phyloP scores from a whole-genome alignment of 2,329 filamentous ascomycete species.

The Xylariaceae sp. region DNA sequence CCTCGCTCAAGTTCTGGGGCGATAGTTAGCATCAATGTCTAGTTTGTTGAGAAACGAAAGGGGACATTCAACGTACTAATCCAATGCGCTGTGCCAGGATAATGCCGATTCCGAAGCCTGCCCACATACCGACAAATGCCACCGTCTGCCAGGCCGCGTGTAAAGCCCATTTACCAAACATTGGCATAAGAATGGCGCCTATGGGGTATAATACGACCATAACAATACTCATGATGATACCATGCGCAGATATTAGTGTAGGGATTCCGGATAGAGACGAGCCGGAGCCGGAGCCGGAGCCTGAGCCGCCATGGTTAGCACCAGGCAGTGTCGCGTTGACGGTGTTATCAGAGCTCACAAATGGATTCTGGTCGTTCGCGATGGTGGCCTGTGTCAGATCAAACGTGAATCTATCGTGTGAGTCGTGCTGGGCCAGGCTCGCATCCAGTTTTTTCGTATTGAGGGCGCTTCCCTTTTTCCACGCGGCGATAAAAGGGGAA shows the following conservation, averaged over 20 bases:
- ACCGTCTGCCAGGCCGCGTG: slow-evolving; percentile 54
- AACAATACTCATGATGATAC: slow-evolving; percentile 56
- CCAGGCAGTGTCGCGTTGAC: slow-evolving; percentile 12
- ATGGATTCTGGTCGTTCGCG: slow-evolving; percentile 48
- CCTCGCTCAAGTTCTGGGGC: slow-evolving; percentile 46
- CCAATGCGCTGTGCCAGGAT: slow-evolving; percentile 35
- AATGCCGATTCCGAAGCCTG: slow-evolving; percentile 50
- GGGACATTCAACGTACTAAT: slow-evolving; percentile 23
- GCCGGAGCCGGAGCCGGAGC: neutral
- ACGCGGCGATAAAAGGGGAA: slow-evolving; percentile 50
- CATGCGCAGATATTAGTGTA: slow-evolving; percentile 37
- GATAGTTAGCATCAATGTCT: neutral
- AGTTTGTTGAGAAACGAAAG: neutral
- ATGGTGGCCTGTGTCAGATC: slow-evolving; percentile 46
- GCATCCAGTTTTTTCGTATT: slow-evolving; percentile 38
- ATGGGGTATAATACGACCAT: slow-evolving; percentile 56
- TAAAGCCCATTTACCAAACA: slow-evolving; percentile 52
- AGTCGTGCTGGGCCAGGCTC: slow-evolving; percentile 44
- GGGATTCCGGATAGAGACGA: slow-evolving; percentile 16
- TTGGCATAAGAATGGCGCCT: slow-evolving; percentile 55
- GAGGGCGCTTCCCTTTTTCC: slow-evolving; percentile 44
- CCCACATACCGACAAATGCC: slow-evolving; percentile 53
- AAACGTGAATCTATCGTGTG: slow-evolving; percentile 39
- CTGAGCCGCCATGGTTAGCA: neutral
- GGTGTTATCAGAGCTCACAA: slow-evolving; percentile 30